Evolutionary conservation across 768 basidiomycete genomes (phyloP).

Genomic region (Heimioporus sp.): DNA sequence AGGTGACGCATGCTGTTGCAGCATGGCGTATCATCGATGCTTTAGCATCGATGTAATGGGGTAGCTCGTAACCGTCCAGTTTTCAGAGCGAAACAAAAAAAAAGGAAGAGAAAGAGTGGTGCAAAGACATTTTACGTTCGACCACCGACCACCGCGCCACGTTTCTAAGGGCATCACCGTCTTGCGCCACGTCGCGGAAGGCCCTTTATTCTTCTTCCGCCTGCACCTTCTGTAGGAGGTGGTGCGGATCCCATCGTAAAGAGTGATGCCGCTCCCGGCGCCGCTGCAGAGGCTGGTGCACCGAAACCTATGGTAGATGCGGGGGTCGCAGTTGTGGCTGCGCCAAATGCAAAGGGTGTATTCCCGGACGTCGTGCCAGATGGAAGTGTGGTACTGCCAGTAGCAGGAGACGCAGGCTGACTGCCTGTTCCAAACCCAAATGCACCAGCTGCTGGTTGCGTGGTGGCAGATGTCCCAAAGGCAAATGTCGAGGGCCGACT

Average conservation of each 20-base stretch:
- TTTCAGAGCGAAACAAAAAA: conserved; percentile 11
- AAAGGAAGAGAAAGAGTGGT: not conserved
- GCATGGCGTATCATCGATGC: conserved; percentile 16
- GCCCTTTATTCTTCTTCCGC: conserved; percentile 49
- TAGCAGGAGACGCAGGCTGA: conserved; percentile 60
- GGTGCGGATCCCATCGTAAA: conserved; percentile 65
- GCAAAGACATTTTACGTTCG: conserved; percentile 5
- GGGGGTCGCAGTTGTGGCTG: conserved; percentile 30
- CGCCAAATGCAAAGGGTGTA: conserved; percentile 39
- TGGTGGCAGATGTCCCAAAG: conserved; percentile 42
- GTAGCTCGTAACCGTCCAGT: conserved; percentile 17
- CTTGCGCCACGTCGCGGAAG: conserved; percentile 45
- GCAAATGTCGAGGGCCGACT: conserved; percentile 45
- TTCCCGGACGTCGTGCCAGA: conserved; percentile 23
- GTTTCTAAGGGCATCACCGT: conserved; percentile 15
- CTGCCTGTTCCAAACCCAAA: conserved; percentile 52
- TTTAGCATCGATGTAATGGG: conserved; percentile 23
- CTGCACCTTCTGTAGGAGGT: conserved; percentile 34
- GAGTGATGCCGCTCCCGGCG: conserved; percentile 32
- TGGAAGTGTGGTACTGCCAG: conserved; percentile 33
- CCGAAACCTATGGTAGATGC: conserved; percentile 41
- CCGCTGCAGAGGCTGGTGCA: conserved; percentile 33
- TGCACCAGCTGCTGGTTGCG: conserved; percentile 31
- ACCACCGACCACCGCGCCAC: conserved; percentile 12
- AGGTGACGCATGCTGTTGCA: conserved; percentile 6